phyloP scores from a whole-genome alignment of 2,329 filamentous ascomycete genomes.

The Colletotrichum sp. region DNA sequence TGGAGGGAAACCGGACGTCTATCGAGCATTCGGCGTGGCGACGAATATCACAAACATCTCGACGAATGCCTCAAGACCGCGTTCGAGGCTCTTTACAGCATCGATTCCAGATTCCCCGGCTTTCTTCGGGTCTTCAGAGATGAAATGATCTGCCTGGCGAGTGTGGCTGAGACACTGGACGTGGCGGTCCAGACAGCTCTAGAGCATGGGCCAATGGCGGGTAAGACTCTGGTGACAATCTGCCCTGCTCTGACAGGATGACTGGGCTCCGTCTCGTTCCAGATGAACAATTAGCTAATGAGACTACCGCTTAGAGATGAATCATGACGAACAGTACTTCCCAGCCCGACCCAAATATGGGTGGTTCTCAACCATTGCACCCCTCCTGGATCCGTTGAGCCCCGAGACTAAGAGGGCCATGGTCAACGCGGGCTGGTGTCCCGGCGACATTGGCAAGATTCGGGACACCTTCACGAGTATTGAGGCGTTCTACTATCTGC shows the following conservation, averaged over 20 bases:
- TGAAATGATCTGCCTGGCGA: not conserved
- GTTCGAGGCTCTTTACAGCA: not conserved
- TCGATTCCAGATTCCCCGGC: not conserved
- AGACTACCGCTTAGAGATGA: not conserved
- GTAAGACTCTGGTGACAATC: not conserved
- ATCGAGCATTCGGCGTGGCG: not conserved
- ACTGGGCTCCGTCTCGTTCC: not conserved
- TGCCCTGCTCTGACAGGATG: not conserved
- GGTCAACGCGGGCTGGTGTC: not conserved
- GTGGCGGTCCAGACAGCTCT: not conserved
- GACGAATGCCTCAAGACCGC: not conserved
- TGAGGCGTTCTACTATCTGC: not conserved
- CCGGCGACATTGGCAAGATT: not conserved
- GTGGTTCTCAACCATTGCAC: not conserved
- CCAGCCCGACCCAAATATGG: not conserved
- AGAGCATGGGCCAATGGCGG: not conserved
- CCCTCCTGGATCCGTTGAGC: not conserved
- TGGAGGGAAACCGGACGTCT: not conserved
- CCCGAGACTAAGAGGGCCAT: not conserved
- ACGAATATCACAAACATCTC: not conserved
- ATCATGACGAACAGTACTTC: not conserved
- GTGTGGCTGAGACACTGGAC: constrained; percentile 9
- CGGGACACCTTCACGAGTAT: not conserved
- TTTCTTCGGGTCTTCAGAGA: not conserved
- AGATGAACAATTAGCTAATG: not conserved